phyloP scores from a whole-genome alignment of 192 early-diverging fungal genomes.

The Mortierella claussenii region DNA sequence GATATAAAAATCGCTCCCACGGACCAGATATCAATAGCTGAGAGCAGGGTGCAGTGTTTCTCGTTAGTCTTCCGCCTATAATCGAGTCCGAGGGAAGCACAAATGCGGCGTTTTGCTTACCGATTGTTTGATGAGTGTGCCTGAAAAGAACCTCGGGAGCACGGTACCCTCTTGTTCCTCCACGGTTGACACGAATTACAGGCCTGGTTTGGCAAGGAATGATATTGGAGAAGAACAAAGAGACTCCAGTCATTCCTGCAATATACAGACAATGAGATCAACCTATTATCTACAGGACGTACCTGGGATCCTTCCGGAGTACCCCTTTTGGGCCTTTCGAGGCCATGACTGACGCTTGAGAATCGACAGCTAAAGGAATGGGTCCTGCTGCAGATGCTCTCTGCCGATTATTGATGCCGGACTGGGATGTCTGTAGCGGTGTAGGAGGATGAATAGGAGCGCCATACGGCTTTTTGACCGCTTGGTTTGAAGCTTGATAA shows the following conservation, averaged over 20 bases:
- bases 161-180: constrained; percentile 93
- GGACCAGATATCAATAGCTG: constrained; percentile 93
- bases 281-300: too few species aligned
- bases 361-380: not conserved
- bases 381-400: not conserved
- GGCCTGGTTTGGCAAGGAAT: constrained; percentile 61
- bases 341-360: not conserved
- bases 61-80: too few species aligned
- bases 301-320: constrained; percentile 65
- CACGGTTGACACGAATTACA: constrained; percentile 78
- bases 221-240: too few species aligned
- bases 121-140: constrained; percentile 77
- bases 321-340: constrained; percentile 53
- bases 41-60: too few species aligned
- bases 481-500: too few species aligned
- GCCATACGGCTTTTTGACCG: too few species aligned
- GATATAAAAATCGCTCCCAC: constrained; percentile 88
- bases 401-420: constrained; percentile 3
- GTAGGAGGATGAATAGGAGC: too few species aligned
- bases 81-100: too few species aligned
- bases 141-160: constrained; percentile 94
- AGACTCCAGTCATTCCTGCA: too few species aligned
- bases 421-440: not conserved
- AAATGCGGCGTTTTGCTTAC: constrained; percentile 47
- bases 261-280: too few species aligned